Evolutionary conservation across 2,329 filamentous ascomycete species (phyloP), one percentile per base, ranked within the genome.

Genomic region (Colletotrichum spinosum): DNA sequence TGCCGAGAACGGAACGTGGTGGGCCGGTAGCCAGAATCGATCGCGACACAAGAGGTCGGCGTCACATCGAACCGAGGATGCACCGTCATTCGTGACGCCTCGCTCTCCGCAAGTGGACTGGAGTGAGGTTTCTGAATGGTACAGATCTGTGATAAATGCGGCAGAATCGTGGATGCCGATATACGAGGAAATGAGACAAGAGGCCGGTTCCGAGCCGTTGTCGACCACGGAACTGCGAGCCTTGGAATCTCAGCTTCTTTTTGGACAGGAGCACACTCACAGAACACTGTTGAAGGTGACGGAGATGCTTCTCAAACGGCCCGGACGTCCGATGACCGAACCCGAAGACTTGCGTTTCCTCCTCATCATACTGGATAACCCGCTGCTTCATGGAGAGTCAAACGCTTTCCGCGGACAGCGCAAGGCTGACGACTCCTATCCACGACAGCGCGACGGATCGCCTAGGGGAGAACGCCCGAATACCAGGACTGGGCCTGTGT

Each of bases 1-100:
- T 69, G 91, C 90, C 1, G 92, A 96, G 73, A 96, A 96, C 72
- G 92, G 91, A 2, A 87, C 86, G 8, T 95, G 92, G 92, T 95
- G 92, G 92, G 89, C 90, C 51, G 91, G 90, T 2, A 84, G 84
- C 53, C 81, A 58, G 46, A 42, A 46, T 34, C 38, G 53, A 42
- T 56, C 71, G 57, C 52, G 72, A 67, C 72, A 76, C 59, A 70
- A 70, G 67, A 78, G 74, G 70, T 73, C 69, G 70, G 60, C 73
- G 66, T 74, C 77, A 63, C 70, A 76, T 44, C 72, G 73, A 37
- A 76, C 74, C 45, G 76, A 78, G 4, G 72, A 76, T 34, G 64
- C 69, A 33, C 70, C 69, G 11, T 77, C 78, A 13, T 74, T 83
- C 39, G 86, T 90, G 8, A 88, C 80, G 48, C 79, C 83, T 8